Conservation (phyloP, 1,284 basidiomycete species). For the Sporisorium scitamineum region DNA sequence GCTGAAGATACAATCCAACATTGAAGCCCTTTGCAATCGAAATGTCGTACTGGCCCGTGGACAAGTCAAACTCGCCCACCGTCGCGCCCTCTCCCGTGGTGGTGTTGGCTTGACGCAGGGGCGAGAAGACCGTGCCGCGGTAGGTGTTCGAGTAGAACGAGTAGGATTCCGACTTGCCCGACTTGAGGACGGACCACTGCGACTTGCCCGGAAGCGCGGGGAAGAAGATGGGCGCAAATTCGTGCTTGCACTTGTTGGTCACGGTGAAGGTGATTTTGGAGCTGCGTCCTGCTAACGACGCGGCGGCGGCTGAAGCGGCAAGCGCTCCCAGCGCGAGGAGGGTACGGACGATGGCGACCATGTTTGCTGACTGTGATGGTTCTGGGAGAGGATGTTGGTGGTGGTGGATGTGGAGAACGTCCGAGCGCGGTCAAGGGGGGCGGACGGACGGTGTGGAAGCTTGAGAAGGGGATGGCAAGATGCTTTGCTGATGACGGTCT, state of each 20-base stretch:
- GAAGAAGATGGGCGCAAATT: constrained; percentile 45
- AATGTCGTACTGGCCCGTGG: constrained; percentile 38
- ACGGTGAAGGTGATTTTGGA: constrained; percentile 48
- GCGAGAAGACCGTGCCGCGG: constrained; percentile 46
- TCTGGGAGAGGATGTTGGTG: neutral
- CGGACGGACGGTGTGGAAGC: neutral
- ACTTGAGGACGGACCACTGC: constrained; percentile 27
- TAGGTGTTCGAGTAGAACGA: constrained; percentile 49
- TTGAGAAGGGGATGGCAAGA: neutral
- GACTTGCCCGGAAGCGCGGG: constrained; percentile 40
- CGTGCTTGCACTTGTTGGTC: constrained; percentile 48
- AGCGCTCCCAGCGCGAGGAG: constrained; percentile 22
- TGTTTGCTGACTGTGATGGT: neutral
- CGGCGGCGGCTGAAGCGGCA: constrained; percentile 22
- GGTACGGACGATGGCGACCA: constrained; percentile 40
- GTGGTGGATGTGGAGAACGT: constrained; percentile 2
- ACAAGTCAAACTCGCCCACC: constrained; percentile 38
- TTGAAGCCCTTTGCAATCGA: constrained; percentile 50
- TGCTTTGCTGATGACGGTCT: neutral
- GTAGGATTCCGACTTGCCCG: constrained; percentile 25
- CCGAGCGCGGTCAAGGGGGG: neutral
- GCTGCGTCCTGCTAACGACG: constrained; percentile 26
- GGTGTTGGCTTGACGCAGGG: constrained; percentile 32
- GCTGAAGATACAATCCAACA: constrained; percentile 32
- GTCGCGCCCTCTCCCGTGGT: constrained; percentile 41